These are phyloP conservation scores for Sphenostylis stenocarpa DNA, from an alignment of 306 rosid species.

Conservation along the genomic window DNA sequence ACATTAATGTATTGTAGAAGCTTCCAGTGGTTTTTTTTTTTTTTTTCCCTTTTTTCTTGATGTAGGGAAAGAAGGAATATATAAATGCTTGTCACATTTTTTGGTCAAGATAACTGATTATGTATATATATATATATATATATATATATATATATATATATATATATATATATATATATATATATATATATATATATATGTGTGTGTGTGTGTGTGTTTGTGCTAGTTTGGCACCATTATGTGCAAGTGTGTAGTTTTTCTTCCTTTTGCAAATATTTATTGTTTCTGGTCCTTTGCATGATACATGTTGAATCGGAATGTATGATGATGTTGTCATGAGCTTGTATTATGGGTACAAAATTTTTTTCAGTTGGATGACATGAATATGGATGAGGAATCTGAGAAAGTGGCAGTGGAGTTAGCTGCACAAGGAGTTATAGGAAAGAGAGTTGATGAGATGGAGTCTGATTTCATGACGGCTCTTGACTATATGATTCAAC, in stretches of 20 bases:
- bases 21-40: neutral
- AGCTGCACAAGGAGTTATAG: slow-evolving; percentile 97
- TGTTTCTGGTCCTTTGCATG: slow-evolving; percentile 1
- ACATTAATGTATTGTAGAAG: too few relatives aligned
- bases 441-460: slow-evolving; percentile 97
- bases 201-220: too few relatives aligned
- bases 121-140: too few relatives aligned
- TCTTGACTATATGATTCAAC: slow-evolving; percentile 89
- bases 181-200: too few relatives aligned
- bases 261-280: neutral
- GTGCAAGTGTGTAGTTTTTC: neutral
- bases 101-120: neutral
- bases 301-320: neutral
- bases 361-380: slow-evolving; percentile 74
- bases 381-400: slow-evolving; percentile 82
- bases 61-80: neutral
- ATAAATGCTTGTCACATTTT: neutral
- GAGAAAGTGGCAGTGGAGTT: slow-evolving; percentile 93
- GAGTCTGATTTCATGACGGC: slow-evolving; percentile 91
- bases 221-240: too few relatives aligned
- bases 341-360: neutral
- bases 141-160: too few relatives aligned
- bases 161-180: too few relatives aligned
- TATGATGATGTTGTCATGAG: neutral
- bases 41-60: too few relatives aligned